A percentile compares a stretch with the other conserved stretches of the same genome.
Conservation (phyloP, 805 yeast genomes). For the Suhomyces sp. region DNA sequence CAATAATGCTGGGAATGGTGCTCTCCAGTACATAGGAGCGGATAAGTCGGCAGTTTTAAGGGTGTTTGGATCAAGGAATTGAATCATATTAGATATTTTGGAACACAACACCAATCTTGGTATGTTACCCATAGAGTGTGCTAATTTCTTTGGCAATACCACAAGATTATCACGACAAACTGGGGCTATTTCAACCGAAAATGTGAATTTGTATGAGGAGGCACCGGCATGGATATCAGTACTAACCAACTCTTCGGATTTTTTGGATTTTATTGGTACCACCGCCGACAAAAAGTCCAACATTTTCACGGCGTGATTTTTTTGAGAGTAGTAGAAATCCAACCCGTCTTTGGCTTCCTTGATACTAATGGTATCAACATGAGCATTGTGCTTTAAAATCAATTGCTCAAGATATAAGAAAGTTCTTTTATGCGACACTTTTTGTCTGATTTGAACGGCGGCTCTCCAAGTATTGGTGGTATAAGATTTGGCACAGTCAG, state of each 20-base stretch:
- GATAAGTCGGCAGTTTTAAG: conserved; percentile 74
- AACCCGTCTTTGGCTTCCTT: conserved; percentile 92
- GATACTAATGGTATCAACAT: conserved; percentile 88
- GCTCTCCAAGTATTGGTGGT: conserved; percentile 99
- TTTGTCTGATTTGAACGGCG: conserved; percentile 94
- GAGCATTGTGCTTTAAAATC: conserved; percentile 89
- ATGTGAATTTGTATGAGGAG: conserved; percentile 85
- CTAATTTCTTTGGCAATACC: conserved; percentile 83
- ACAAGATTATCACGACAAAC: conserved; percentile 96
- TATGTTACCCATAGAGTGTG: conserved; percentile 78
- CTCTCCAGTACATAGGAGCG: conserved; percentile 74
- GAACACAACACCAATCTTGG: conserved; percentile 81
- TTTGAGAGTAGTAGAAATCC: conserved; percentile 86
- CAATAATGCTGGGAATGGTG: conserved; percentile 73
- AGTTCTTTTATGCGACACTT: conserved; percentile 95
- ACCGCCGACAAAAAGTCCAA: conserved; percentile 82
- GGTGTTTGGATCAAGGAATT: conserved; percentile 82
- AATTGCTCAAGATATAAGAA: conserved; percentile 93
- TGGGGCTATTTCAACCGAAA: conserved; percentile 91
- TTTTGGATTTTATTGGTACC: conserved; percentile 78
- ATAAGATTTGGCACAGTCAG: conserved; percentile 96
- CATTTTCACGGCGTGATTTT: conserved; percentile 92
- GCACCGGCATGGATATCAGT: conserved; percentile 90
- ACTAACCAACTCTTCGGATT: conserved; percentile 87
- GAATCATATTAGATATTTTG: conserved; percentile 76